phyloP scores from a whole-genome alignment of 106 monocot genomes.

The Xerophyta viscosa region DNA sequence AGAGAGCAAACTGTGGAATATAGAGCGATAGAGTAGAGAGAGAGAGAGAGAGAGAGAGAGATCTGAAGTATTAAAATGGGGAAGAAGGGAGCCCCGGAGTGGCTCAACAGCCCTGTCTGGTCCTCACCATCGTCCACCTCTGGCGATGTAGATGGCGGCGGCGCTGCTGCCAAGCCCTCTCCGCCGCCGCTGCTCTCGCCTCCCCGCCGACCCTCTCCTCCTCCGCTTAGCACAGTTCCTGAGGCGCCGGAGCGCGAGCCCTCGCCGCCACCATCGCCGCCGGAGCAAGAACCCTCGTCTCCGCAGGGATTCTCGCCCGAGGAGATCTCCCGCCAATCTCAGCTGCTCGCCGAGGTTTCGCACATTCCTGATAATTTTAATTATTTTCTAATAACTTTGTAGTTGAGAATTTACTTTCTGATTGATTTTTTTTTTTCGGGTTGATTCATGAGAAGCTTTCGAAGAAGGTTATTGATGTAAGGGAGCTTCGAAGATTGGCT shows the following conservation, averaged over 20 bases:
- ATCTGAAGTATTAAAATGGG: constrained; percentile 22
- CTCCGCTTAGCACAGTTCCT: too few species aligned
- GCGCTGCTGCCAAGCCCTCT: constrained; percentile 1
- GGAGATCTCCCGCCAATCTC: constrained; percentile 67
- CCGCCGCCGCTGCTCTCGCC: constrained; percentile 12
- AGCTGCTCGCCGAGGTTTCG: constrained; percentile 52
- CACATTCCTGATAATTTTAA: neutral
- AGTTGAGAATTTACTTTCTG: neutral
- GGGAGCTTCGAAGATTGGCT: constrained; percentile 59
- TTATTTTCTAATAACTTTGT: neutral
- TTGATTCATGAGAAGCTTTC: constrained; percentile 65
- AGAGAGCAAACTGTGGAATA: neutral
- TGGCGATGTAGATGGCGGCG: neutral
- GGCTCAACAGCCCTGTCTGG: constrained; percentile 77
- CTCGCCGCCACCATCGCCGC: constrained; percentile 20
- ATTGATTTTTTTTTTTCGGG: neutral
- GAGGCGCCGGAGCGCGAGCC: too few species aligned
- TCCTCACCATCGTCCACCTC: constrained; percentile 19
- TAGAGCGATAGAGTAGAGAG: neutral
- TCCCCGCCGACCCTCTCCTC: constrained; percentile 6
- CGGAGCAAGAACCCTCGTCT: neutral
- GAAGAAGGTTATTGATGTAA: constrained; percentile 57
- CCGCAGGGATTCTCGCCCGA: constrained; percentile 33
- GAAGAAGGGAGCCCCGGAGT: constrained; percentile 65
- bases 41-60: constrained; percentile 1